phyloP scores from a whole-genome alignment of 2,329 filamentous ascomycete species.

The Corynespora cassiicola region DNA sequence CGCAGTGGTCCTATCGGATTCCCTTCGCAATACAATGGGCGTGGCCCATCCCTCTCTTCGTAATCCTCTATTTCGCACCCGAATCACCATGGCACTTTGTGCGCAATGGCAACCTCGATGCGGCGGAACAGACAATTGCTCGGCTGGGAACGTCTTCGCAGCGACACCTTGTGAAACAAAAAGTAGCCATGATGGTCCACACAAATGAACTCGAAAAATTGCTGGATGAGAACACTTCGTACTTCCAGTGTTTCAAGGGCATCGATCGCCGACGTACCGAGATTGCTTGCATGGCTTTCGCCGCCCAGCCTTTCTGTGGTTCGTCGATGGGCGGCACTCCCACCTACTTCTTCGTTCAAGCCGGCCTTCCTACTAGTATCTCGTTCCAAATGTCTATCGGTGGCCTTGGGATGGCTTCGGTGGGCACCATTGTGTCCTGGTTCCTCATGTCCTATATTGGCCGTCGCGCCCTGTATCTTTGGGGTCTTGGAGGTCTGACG shows the following conservation, averaged over 20 bases:
- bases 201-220: constrained; percentile 78
- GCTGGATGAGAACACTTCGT: constrained; percentile 69
- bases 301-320: constrained; percentile 44
- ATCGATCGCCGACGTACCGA: constrained; percentile 79
- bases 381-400: constrained; percentile 55
- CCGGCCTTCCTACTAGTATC: constrained; percentile 46
- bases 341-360: constrained; percentile 54
- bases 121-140: constrained; percentile 58
- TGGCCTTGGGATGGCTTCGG: constrained; percentile 61
- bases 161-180: constrained; percentile 40
- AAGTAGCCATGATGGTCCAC: constrained; percentile 85
- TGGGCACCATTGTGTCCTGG: constrained; percentile 76
- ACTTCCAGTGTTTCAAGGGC: constrained; percentile 82
- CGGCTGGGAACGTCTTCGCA: constrained; percentile 4
- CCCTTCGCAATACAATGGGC: constrained; percentile 74
- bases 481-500: constrained; percentile 65
- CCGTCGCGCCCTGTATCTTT: constrained; percentile 75
- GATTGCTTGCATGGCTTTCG: constrained; percentile 61
- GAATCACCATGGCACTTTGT: constrained; percentile 76
- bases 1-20: constrained; percentile 71
- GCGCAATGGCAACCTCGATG: constrained; percentile 64
- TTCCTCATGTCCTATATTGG: constrained; percentile 75
- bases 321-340: constrained; percentile 27
- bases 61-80: constrained; percentile 71
- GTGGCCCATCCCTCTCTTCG: constrained; percentile 69